Evolutionary conservation across 805 yeast species (phyloP).

Genomic region (Metschnikowia chrysomelidarum): DNA sequence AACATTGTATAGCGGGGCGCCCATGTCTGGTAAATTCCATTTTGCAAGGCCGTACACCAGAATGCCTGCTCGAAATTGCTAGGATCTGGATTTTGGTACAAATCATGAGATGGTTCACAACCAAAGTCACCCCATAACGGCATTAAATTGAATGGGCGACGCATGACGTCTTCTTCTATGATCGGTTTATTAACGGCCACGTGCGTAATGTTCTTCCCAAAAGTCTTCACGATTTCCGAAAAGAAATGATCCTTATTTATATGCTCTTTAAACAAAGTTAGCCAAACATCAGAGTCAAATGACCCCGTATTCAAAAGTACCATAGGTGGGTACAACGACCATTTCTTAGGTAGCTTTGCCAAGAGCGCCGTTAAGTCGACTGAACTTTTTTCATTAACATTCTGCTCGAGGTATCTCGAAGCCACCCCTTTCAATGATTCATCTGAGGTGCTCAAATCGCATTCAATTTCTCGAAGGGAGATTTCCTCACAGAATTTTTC

Average conservation of each 20-base stretch:
- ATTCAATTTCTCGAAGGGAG: neutral
- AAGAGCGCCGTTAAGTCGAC: neutral
- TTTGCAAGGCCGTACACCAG: conserved; percentile 72
- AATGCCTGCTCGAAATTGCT: conserved; percentile 52
- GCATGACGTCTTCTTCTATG: conserved; percentile 47
- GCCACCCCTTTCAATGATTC: conserved; percentile 2
- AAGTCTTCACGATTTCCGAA: conserved; percentile 6
- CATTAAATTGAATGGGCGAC: conserved; percentile 61
- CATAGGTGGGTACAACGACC: conserved; percentile 67
- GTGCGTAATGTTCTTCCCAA: conserved; percentile 42
- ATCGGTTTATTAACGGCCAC: conserved; percentile 75
- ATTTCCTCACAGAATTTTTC: neutral
- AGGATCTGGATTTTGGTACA: conserved; percentile 18
- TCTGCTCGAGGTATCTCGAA: neutral
- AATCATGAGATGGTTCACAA: conserved; percentile 28
- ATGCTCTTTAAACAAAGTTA: neutral
- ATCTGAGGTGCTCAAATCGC: neutral
- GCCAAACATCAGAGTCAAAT: conserved; percentile 42
- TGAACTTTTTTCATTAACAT: neutral
- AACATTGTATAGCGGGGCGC: conserved; percentile 86
- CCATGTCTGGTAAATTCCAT: conserved; percentile 78
- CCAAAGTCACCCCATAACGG: conserved; percentile 72
- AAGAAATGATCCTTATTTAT: conserved; percentile 18
- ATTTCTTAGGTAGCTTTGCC: conserved; percentile 46
- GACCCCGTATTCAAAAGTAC: conserved; percentile 53